Evolutionary conservation across 2,329 filamentous ascomycete genomes (phyloP), one percentile per base, ranked within the genome.

Genomic region (Paramyrothecium sp.): DNA sequence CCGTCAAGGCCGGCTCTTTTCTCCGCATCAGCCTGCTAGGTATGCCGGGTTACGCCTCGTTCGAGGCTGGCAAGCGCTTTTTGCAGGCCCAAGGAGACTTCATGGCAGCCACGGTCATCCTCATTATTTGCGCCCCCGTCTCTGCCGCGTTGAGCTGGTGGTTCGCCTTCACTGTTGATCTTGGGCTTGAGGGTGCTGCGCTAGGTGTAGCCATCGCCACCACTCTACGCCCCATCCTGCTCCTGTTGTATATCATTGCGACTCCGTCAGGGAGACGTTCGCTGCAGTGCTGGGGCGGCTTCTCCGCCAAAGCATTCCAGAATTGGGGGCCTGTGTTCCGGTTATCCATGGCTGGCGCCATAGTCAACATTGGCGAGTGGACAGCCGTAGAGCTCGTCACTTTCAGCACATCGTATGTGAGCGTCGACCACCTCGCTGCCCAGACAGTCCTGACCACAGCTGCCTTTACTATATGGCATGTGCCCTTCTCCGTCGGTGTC

Each of bases 71-170:
- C 2, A 85, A 84, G 63, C 73, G 81, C 0, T 84, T 83, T 59
- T 72, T 83, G 3, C 81, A 84, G 63, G 79, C 82, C 0, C 81
- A 84, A 60, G 81, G 82, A 1, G 72, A 81, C 33, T 84, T 83
- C 69, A 77, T 76, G 34, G 78, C 77, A 1, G 78, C 75, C 16
- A 73, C 82, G 63, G 70, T 73, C 10, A 73, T 81, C 21, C 68
- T 83, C 10, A 50, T 82, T 2, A 61, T 82, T 22, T 78, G 78
- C 44, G 74, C 78, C 0, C 80, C 80, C 0, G 58, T 80, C 16
- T 83, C 83, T 59, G 75, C 78, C 16, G 55, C 77, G 0, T 67
- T 82, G 22, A 81, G 79, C 63, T 83, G 80, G 71, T 54, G 80
- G 2, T 78, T 83, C 17, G 79, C 74, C 1, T 74, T 77, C 58